Conservation (phyloP, 805 yeast species). For the Cyberlindnera suaveolens region DNA sequence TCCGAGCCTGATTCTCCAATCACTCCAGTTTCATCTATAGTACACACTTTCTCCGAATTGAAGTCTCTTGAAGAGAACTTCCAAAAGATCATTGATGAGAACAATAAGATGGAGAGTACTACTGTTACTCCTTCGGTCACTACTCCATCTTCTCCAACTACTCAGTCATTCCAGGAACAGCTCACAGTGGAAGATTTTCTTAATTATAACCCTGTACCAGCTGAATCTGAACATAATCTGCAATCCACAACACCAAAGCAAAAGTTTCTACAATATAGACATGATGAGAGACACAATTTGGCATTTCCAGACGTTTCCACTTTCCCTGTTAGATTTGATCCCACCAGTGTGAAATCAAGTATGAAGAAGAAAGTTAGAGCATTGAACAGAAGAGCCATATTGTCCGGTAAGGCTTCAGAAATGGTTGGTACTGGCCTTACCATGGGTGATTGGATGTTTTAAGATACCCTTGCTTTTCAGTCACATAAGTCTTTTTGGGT, state of each 20-base stretch:
- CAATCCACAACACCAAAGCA: slow-evolving; percentile 5
- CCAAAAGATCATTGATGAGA: slow-evolving; percentile 22
- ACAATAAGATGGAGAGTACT: slow-evolving; percentile 7
- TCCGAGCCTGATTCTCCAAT: slow-evolving; percentile 14
- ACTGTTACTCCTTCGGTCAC: slow-evolving; percentile 1
- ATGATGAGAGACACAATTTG: slow-evolving; percentile 24
- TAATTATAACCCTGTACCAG: slow-evolving; percentile 6
- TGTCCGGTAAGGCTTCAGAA: slow-evolving; percentile 23
- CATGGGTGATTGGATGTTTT: slow-evolving; percentile 18
- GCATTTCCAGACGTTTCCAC: slow-evolving; percentile 26
- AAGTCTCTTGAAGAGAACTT: slow-evolving; percentile 24
- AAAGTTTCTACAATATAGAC: slow-evolving; percentile 23
- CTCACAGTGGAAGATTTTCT: slow-evolving; percentile 16
- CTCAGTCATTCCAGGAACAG: not conserved
- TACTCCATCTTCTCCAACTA: slow-evolving; percentile 3
- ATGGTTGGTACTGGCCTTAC: slow-evolving; percentile 27
- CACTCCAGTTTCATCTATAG: slow-evolving; percentile 10
- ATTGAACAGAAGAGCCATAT: slow-evolving; percentile 24
- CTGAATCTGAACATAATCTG: not conserved
- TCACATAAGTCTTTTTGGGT: not conserved
- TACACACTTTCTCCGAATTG: slow-evolving; percentile 15
- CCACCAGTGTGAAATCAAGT: slow-evolving; percentile 5
- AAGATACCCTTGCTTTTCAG: not conserved
- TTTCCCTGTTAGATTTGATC: slow-evolving; percentile 24
- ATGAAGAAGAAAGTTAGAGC: slow-evolving; percentile 17